Evolutionary conservation across 495 filamentous ascomycete species (phyloP).

Genomic region (Amorphotheca resinae): DNA sequence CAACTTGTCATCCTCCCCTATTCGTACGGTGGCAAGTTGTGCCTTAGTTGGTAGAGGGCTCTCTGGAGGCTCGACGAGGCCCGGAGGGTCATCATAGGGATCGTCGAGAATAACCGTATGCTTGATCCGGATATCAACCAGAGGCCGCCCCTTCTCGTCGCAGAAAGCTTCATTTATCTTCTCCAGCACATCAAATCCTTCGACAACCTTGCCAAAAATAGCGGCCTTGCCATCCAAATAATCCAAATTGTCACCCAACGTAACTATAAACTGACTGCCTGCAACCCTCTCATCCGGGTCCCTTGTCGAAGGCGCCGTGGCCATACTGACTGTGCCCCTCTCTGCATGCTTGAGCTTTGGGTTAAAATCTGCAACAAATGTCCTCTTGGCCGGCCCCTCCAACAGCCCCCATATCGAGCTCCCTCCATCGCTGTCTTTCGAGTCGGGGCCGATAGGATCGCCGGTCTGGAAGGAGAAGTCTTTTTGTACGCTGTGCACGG

Average conservation of each 20-base stretch:
- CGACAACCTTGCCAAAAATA: constrained; percentile 89
- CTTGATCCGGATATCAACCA: constrained; percentile 84
- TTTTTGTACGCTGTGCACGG: constrained; percentile 76
- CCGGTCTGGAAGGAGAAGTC: constrained; percentile 92
- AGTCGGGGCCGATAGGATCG: constrained; percentile 78
- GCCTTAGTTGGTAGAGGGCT: constrained; percentile 75
- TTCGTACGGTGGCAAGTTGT: constrained; percentile 81
- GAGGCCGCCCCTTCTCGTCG: constrained; percentile 69
- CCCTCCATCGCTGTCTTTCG: constrained; percentile 75
- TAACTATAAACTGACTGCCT: constrained; percentile 84
- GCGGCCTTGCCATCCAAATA: constrained; percentile 82
- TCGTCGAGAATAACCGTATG: constrained; percentile 87
- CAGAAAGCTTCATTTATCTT: constrained; percentile 86
- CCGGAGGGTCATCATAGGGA: constrained; percentile 67
- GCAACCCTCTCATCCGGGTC: constrained; percentile 74
- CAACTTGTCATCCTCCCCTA: constrained; percentile 77
- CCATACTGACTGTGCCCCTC: constrained; percentile 88
- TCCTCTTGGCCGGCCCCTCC: constrained; percentile 55
- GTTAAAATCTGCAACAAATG: constrained; percentile 73
- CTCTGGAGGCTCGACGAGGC: constrained; percentile 58
- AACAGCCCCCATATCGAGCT: constrained; percentile 83
- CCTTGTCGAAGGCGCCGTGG: constrained; percentile 60
- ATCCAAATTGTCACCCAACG: constrained; percentile 74
- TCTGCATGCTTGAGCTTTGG: constrained; percentile 77
- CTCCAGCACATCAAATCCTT: constrained; percentile 84